Evolutionary conservation across 2,329 filamentous ascomycete genomes (phyloP).

Genomic region (Plectosphaerella sp.): DNA sequence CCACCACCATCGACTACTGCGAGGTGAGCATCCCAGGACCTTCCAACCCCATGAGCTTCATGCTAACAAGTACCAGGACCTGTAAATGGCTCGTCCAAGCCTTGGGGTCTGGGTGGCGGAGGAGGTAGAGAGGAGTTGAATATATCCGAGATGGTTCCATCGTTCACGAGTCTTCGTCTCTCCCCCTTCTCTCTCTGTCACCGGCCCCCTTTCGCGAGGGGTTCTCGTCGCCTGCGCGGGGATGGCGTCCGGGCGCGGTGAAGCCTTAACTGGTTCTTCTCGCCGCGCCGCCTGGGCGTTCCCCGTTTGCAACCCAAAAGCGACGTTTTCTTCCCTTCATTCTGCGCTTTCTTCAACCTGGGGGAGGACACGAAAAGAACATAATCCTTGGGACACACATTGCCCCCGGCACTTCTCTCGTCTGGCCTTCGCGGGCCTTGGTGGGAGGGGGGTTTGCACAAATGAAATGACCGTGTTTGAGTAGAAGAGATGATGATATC

Average conservation of each 20-base stretch:
- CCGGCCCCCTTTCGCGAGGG: neutral
- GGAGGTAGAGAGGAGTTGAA: neutral
- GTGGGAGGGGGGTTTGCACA: neutral
- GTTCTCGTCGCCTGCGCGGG: neutral
- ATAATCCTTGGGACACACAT: neutral
- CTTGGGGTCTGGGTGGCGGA: neutral
- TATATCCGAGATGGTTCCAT: neutral
- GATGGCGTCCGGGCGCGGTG: neutral
- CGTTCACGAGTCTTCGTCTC: neutral
- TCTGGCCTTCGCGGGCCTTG: no score
- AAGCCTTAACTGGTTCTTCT: neutral
- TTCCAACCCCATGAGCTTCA: neutral
- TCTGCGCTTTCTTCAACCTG: neutral
- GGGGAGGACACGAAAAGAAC: no score
- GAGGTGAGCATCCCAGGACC: constrained; percentile 16
- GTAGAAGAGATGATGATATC: neutral
- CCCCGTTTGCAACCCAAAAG: neutral
- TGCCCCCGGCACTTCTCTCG: neutral
- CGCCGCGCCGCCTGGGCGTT: neutral
- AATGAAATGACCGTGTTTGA: neutral
- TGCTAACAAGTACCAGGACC: constrained; percentile 1
- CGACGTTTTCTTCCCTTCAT: neutral
- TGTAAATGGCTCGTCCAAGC: constrained; percentile 4
- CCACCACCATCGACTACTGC: constrained; percentile 35
- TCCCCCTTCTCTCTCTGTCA: neutral